Conservation (phyloP, 2,329 filamentous ascomycete genomes). For the Aspergillus pseudoviridinutans region DNA sequence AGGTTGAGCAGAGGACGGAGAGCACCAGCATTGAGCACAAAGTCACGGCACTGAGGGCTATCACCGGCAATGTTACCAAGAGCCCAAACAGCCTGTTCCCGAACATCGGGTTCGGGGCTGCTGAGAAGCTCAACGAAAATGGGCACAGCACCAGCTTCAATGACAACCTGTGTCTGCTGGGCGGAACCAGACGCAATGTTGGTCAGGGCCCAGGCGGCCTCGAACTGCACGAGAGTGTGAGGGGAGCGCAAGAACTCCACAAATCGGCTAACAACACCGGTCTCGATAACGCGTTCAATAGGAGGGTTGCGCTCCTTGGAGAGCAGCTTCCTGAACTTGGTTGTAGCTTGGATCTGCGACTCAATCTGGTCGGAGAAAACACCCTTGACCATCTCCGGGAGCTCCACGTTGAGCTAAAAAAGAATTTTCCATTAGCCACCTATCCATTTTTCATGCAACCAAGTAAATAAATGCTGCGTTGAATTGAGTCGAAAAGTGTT, state of each 20-base stretch:
- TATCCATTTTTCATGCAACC: neutral
- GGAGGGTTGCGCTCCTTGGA: conserved; percentile 99
- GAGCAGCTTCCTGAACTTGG: conserved; percentile 95
- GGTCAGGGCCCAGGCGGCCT: conserved; percentile 97
- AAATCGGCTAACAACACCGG: conserved; percentile 93
- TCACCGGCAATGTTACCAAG: conserved; percentile 98
- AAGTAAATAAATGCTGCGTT: neutral
- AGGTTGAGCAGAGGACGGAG: conserved; percentile 85
- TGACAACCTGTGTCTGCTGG: conserved; percentile 96
- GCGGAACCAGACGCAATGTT: conserved; percentile 98
- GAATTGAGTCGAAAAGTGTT: neutral
- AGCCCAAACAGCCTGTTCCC: conserved; percentile 98
- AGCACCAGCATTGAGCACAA: conserved; percentile 86
- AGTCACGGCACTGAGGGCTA: conserved; percentile 95
- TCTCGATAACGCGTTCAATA: conserved; percentile 99
- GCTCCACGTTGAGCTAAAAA: conserved; percentile 85
- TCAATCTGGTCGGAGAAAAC: conserved; percentile 99
- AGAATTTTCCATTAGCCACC: conserved; percentile 17
- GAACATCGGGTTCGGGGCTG: conserved; percentile 95
- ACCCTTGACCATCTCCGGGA: conserved; percentile 95
- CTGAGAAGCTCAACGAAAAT: conserved; percentile 96
- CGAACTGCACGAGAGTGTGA: conserved; percentile 96
- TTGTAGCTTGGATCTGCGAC: conserved; percentile 92
- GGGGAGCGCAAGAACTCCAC: conserved; percentile 97
- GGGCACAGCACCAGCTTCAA: conserved; percentile 94